Base-by-base conservation (phyloP, 2,329 filamentous ascomycete species). In the Verticillium isaacii region DNA sequence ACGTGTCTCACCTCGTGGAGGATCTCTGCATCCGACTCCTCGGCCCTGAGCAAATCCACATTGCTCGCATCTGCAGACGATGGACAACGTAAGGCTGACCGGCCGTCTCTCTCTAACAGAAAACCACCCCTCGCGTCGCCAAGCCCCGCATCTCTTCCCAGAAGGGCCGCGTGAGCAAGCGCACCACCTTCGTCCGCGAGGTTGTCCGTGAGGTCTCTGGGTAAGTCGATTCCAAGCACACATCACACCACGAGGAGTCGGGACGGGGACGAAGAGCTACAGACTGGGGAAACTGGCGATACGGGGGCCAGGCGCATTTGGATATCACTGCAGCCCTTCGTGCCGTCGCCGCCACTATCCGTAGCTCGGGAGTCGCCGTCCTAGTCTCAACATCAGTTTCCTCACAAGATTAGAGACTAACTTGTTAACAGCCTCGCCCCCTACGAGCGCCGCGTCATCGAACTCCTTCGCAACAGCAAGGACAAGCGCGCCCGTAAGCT, bases 401-500 rank as follows among this genome's bases (percentile, higher is more conserved):
- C 9, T 23, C 9, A 23, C 45, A 52, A 12, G 63, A 45, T 62
- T 59, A 56, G 1, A 2, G 7, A 65, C 73, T 78, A 74, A 78
- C 70, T 39, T 19, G 39, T 55, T 37, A 32, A 64, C 64, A 89
- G 91, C 77, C 90, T 95, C 72, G 92, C 92, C 72, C 92, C 92
- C 75, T 95, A 99, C 81, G 95, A 99, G 89, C 94, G 95, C 82
- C 93, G 95, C 78, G 92, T 99, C 73, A 96, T 99, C 78, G 95
- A 99, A 88, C 85, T 99, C 79, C 90, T 99, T 82, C 92, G 95
- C 76, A 99, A 99, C 91, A 90, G 87, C 85, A 96, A 96, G 86
- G 95, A 99, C 84, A 98, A 98, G 92, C 92, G 94, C 82, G 94
- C 94, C 76, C 89, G 94, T 74, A 97, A 97, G 90, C 91, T 97